A percentile compares a stretch with the other conserved stretches of the same genome.
Evolutionary conservation across 2,329 filamentous ascomycete genomes (phyloP).

Genomic region (Venturia asperata): DNA sequence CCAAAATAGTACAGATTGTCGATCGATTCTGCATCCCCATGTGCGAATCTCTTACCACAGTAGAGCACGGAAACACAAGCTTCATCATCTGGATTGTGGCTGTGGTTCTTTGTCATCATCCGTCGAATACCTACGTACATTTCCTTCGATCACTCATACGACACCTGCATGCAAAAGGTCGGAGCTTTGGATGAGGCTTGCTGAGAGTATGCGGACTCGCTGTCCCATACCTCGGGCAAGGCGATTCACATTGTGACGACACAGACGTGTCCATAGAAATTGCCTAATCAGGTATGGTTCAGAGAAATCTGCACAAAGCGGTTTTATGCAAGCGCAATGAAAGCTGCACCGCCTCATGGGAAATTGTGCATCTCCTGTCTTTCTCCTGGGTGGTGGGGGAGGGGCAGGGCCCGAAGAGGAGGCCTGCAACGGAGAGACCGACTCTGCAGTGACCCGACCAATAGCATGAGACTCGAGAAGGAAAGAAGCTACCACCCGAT

Average conservation of each 20-base stretch:
- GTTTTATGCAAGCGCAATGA: conserved; percentile 11
- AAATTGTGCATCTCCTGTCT: not conserved
- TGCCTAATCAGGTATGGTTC: not conserved
- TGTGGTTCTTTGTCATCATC: not conserved
- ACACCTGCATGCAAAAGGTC: not conserved
- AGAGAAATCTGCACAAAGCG: not conserved
- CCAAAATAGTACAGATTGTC: not conserved
- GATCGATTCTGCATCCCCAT: not conserved
- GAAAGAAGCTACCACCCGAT: not conserved
- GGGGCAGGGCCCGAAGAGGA: not conserved
- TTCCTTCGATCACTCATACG: not conserved
- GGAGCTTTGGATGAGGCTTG: not conserved
- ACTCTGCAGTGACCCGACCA: not conserved
- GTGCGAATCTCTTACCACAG: not conserved
- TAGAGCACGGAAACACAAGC: not conserved
- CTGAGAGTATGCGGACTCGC: not conserved
- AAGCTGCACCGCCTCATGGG: not conserved
- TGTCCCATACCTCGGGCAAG: not conserved
- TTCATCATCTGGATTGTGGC: not conserved
- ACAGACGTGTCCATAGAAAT: not conserved
- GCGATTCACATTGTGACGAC: not conserved
- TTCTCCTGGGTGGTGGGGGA: not conserved
- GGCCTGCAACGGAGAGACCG: not conserved
- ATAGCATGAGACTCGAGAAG: not conserved
- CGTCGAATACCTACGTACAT: not conserved